Evolutionary conservation across 202 grass and related monocot genomes (phyloP), one percentile per base, ranked within the genome.

Genomic region (Hordeum pubiflorum): DNA sequence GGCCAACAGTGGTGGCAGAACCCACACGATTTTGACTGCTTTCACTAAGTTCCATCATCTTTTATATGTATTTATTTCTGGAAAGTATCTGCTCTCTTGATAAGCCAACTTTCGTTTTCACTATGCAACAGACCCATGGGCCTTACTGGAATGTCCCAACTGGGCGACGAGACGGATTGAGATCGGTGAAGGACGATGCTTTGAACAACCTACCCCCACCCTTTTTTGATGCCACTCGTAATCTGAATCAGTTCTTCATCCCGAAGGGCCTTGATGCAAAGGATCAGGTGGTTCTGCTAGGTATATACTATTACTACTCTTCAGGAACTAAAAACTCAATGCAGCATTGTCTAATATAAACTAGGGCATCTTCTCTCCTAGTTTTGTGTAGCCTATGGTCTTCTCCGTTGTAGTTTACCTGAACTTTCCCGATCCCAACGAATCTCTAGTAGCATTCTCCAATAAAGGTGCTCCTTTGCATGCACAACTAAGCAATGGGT

Each of bases 281-380:
- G 87, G 94, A 97, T 78, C 89, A 90, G 63, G 83, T 97, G 72
- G 91, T 94, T 87, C 88, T 97, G n/a, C 74, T 88, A 92, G 94
- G 94, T 94, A 94, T 65, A 52, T 71, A 46, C 64, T 81, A 78
- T 46, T 32, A 32, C 31, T 5, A 32, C 4, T 48, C n/a, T 46
- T 22, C 23, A 55, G 12, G 39, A 65, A 46, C 59, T 33, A 71
- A 31, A 71, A 31, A 56, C 10, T 85, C 55, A 3, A 76, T 36
- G 41, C 74, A 38, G 36, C 6, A 10, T 75, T 39, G 79, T 71
- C 37, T 63, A 58, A 32, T 32, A 24, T 39, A 86, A 65, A 74
- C 38, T 9, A 64, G 41, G 37, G 54, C 20, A 36, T 78, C 18
- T 44, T 73, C 29, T 44, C 34, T 26, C 36, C 27, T 78, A 17